Conservation (phyloP, 768 basidiomycete species). For the Boletus insuetus region DNA sequence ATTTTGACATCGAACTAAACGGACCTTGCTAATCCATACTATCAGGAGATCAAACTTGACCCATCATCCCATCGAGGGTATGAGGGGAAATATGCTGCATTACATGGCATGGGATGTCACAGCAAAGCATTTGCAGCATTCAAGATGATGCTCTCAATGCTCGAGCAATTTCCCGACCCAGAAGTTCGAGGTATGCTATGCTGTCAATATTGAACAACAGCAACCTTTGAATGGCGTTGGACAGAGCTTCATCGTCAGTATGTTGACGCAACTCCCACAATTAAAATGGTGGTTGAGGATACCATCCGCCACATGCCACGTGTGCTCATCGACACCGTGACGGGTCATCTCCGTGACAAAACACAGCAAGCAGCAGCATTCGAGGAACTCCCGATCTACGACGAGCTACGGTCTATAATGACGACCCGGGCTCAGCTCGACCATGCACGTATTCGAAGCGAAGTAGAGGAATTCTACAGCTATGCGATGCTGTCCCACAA, state of each 20-base stretch:
- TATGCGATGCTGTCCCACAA: constrained; percentile 6
- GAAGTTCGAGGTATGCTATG: too few relatives aligned
- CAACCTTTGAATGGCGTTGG: too few relatives aligned
- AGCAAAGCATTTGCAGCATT: not conserved
- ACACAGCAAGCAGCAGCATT: too few relatives aligned
- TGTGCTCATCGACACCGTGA: too few relatives aligned
- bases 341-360: too few relatives aligned
- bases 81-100: not conserved
- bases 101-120: not conserved
- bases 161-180: too few relatives aligned
- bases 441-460: not conserved
- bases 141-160: not conserved
- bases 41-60: not conserved
- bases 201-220: too few relatives aligned
- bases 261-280: too few relatives aligned
- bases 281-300: not conserved
- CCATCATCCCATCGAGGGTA: not conserved
- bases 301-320: not conserved
- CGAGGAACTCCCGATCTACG: not conserved
- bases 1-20: not conserved
- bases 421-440: not conserved
- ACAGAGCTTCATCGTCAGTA: too few relatives aligned
- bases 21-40: too few relatives aligned
- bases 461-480: not conserved
- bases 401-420: not conserved